A percentile compares a stretch with the other conserved stretches of the same genome.
phyloP scores from a whole-genome alignment of 2,329 filamentous ascomycete genomes.

The Penicillium palitans region DNA sequence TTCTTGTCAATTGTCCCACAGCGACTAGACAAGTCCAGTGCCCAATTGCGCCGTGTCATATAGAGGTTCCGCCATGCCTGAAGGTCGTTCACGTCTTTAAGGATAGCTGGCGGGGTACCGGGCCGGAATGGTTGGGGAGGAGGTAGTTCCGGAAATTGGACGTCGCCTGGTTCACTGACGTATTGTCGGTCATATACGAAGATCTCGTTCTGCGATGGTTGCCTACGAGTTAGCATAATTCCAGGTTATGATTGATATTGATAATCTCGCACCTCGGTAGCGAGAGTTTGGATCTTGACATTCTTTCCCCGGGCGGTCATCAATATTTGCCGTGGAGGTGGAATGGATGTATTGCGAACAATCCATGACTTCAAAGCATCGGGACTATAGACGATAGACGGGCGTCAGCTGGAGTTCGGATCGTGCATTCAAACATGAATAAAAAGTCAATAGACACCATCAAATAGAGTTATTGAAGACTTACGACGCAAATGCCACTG shows the following conservation, averaged over 20 bases:
- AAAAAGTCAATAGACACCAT: neutral
- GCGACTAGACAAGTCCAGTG: conserved; percentile 66
- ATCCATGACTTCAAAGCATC: conserved; percentile 86
- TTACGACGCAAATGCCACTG: conserved; percentile 71
- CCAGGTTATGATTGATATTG: neutral
- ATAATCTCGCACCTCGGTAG: conserved; percentile 65
- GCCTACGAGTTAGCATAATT: conserved; percentile 1
- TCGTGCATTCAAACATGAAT: conserved; percentile 1
- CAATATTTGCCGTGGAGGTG: conserved; percentile 76
- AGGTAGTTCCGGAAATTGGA: conserved; percentile 53
- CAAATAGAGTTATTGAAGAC: conserved; percentile 32
- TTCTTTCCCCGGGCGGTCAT: conserved; percentile 83
- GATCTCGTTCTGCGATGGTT: conserved; percentile 68
- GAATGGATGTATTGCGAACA: conserved; percentile 70
- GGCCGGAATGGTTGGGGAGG: conserved; percentile 62
- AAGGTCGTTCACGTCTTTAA: conserved; percentile 75
- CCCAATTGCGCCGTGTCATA: conserved; percentile 78
- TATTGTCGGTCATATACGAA: conserved; percentile 87
- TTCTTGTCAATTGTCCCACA: conserved; percentile 65
- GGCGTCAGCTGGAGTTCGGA: conserved; percentile 23
- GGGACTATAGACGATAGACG: conserved; percentile 55
- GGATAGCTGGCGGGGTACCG: conserved; percentile 70
- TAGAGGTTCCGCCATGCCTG: conserved; percentile 88
- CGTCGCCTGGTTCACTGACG: conserved; percentile 50
- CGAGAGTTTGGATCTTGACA: conserved; percentile 75